These are phyloP conservation scores for Aspergillus sp. DNA, from an alignment of 2,329 filamentous ascomycete genomes.

Conservation along the genomic window DNA sequence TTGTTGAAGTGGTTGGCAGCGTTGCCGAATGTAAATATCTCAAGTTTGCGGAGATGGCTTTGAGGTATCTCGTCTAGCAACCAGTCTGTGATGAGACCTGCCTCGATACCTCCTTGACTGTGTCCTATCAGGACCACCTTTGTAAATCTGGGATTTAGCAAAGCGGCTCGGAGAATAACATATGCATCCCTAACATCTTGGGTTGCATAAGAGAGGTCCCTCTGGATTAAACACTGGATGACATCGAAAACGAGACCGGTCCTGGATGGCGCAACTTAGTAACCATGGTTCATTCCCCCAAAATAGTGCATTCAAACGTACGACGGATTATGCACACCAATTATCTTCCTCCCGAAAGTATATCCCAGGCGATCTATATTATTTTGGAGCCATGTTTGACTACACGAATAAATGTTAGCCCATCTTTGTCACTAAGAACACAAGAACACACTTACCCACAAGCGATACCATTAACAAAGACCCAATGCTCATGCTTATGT, in stretches of 20 bases:
- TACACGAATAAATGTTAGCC: constrained; percentile 15
- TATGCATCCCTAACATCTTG: constrained; percentile 60
- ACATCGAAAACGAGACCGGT: constrained; percentile 72
- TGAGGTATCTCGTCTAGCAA: constrained; percentile 70
- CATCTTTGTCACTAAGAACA: constrained; percentile 28
- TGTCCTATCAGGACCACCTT: constrained; percentile 75
- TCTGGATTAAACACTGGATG: constrained; percentile 73
- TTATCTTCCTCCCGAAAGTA: constrained; percentile 69
- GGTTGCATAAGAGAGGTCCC: constrained; percentile 72
- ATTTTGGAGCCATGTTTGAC: constrained; percentile 64
- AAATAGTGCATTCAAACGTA: constrained; percentile 32
- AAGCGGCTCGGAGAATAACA: constrained; percentile 61
- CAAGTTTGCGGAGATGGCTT: constrained; percentile 65
- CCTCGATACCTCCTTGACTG: constrained; percentile 75
- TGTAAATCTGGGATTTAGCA: constrained; percentile 61
- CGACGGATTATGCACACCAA: constrained; percentile 75
- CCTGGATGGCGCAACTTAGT: constrained; percentile 20
- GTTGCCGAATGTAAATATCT: constrained; percentile 74
- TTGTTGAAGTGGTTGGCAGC: constrained; percentile 83
- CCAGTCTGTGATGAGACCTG: constrained; percentile 73
- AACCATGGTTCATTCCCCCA: no score
- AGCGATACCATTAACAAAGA: constrained; percentile 75
- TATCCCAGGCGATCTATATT: constrained; percentile 70
- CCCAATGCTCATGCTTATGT: constrained; percentile 66
- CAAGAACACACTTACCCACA: constrained; percentile 32